Base-by-base conservation (phyloP, 2,329 filamentous ascomycete genomes). In the Alternaria conjuncta region DNA sequence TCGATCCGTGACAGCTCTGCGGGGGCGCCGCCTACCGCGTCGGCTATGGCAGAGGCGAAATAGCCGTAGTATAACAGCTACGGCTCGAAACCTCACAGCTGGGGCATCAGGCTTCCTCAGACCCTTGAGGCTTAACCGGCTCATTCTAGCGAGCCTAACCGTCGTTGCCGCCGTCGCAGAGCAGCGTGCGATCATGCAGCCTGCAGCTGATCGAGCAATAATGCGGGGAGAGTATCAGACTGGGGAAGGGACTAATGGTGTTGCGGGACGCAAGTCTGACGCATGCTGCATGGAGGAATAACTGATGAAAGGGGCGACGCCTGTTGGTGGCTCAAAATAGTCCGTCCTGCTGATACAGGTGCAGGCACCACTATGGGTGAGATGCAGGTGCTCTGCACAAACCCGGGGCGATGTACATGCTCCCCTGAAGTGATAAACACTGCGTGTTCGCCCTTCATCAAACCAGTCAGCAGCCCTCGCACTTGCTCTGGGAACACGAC, bases 161-260 rank as follows among this genome's bases (percentile, higher is more conserved):
- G 59, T 58, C 62, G 51, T 23, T 55, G 53, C 60, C 68, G 30
- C 59, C 61, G 54, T 57, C 55, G 54, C 61, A 58, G 47, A 50
- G 50, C 51, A 60, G 60, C 59, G 68, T 62, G 55, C 68, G 67
- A 69, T 69, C 63, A 68, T 71, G 68, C 69, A 70, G 57, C 55
- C 55, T 44, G 44, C 23, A 57, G 44, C 43, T 57, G 58, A 66
- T 68, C 61, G 61, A 56, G 50, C 21, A 54, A 51, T 59, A 64
- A 58, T 63, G 60, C 65, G 66, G 64, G 62, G 64, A 51, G 57
- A 50, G 20, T 61, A 44, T 57, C 47, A 60, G 36, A 25, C 50
- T 68, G 62, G 68, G 62, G 54, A 56, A 50, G 10, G 47, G 50
- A 32, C 36, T 55, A 28, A 43, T 50, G 20, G 30, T 61, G 45